Evolutionary conservation across 768 basidiomycete species (phyloP), one percentile per base, ranked within the genome.

Genomic region (Cystobasidium ongulense): DNA sequence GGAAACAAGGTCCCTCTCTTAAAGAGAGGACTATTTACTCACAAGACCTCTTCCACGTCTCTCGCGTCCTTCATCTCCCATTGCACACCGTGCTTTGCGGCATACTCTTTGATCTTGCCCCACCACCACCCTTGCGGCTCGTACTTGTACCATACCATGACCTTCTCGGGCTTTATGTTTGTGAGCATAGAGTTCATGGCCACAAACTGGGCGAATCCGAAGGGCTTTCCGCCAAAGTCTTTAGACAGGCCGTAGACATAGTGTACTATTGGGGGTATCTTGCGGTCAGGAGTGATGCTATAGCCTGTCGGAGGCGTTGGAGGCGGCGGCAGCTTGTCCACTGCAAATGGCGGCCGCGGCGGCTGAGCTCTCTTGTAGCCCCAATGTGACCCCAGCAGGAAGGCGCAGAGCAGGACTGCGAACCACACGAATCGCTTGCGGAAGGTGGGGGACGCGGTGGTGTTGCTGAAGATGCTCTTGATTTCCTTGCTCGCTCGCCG

Each of bases 271-370:
- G 79, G 78, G 10, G 80, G 80, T 61, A 81, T 77, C 5, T 39
- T 27, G 31, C 41, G 97, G 93, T 84, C 86, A 97, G 80, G 98
- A 99, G 36, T 29, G 29, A n/a, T 31, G 57, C 57, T 61, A 25
- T 61, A 61, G 7, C 36, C 57, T 17, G 36, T 31, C 23, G 63
- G 43, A 39, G 43, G 63, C 25, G 36, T 11, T 65, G 63, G 35
- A 15, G 57, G 57, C 13, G 57, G 57, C 11, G 57, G 65, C 17
- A 29, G 43, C 39, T 29, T 80, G 84, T 89, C 63, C 86, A 92
- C 78, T 91, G 91, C 90, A 90, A 81, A 33, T 88, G 83, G 25
- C 67, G 39, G 57, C 63, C 17, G 39, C 39, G 43, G 65, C 38
- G 65, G 50, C n/a, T 41, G 27, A 7, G 43, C 27, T 25, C 57